Percentiles rank a stretch among this genome's conserved stretches.
These are phyloP conservation scores for Pythium volutum DNA, from an alignment of 352 stramenopile species.

Conservation along the genomic window DNA sequence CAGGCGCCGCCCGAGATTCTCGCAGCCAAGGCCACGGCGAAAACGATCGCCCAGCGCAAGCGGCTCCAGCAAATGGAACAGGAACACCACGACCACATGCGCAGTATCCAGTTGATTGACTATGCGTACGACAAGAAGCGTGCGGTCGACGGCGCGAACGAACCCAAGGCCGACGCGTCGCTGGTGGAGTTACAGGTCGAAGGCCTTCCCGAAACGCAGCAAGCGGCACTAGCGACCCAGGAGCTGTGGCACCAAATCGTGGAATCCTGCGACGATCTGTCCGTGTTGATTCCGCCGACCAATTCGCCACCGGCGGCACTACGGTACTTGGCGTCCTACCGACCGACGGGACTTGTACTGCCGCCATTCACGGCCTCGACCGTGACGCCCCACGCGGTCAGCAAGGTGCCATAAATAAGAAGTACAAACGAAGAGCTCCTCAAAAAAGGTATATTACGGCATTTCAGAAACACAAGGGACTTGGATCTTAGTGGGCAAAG, in stretches of 20 bases:
- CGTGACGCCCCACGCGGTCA: constrained; percentile 17
- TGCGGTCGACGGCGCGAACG: constrained; percentile 41
- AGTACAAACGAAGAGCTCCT: constrained; percentile 11
- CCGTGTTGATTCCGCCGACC: constrained; percentile 41
- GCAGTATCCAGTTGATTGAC: constrained; percentile 66
- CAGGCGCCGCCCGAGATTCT: constrained; percentile 61
- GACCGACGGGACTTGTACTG: constrained; percentile 27
- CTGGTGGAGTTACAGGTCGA: constrained; percentile 48
- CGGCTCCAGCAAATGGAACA: constrained; percentile 45
- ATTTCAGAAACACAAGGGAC: no score
- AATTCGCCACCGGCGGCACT: constrained; percentile 68
- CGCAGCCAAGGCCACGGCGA: constrained; percentile 55
- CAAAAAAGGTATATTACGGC: constrained; percentile 37
- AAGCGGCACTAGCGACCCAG: constrained; percentile 34
- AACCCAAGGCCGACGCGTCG: constrained; percentile 49
- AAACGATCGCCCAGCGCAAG: constrained; percentile 37
- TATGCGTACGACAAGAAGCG: constrained; percentile 66
- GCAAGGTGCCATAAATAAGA: constrained; percentile 26
- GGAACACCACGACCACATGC: constrained; percentile 64
- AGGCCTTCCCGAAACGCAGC: constrained; percentile 28
- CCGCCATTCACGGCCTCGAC: constrained; percentile 45
- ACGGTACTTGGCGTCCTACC: constrained; percentile 53
- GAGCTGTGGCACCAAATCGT: constrained; percentile 57
- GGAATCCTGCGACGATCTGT: constrained; percentile 40
- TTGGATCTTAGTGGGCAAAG: constrained; percentile 60